Evolutionary conservation across 192 early-diverging fungal genomes (phyloP), one percentile per base, ranked within the genome.

Genomic region (Backusella luteola): DNA sequence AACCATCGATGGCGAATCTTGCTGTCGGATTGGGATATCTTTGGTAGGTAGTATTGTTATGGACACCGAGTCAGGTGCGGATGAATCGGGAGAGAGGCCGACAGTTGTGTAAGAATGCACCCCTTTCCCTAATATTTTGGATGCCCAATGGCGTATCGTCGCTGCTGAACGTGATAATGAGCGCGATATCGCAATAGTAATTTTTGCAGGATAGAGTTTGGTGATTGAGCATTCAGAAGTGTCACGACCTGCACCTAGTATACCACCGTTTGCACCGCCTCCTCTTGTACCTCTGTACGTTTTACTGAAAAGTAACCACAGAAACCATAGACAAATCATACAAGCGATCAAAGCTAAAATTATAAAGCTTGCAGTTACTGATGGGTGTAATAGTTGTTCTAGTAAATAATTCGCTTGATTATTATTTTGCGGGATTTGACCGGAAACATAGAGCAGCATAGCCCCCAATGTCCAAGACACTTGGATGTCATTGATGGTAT

Each of bases 391-490:
- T 21, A 75, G 7, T 67, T 34, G 39, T 8, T 75, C 41, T 26
- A 75, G 14, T 12, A 59, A 35, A n/a, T 34, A 21, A 34, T 26
- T 36, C 3, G 26, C 49, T 23, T 56, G 38, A 15, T 74, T 76
- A 21, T 76, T 76, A 15, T 53, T 1, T 0, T 77, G 52, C 14
- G 83, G 85, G 17, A 88, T 88, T 52, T 78, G 67, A 36, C 67
- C 69, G 8, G 85, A 77, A 0, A 84, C 87, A 36, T 90, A 80
- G 2, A 92, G 69, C 15, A 96, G 72, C 77, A 92, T 89, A 7
- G 87, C 88, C 0, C 96, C 96, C 15, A 98, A 79, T 2, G 96
- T 96, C 96, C 96, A 98, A 12, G 93, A 93, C 0, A 96, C 91
- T 76, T 93, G 89, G 56, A 94, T 88, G 36, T 88, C 90, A 76